A percentile compares a stretch with the other conserved stretches of the same genome.
Evolutionary conservation across 1,284 basidiomycete genomes (phyloP).

Genomic region (Violaceomyces palustris): DNA sequence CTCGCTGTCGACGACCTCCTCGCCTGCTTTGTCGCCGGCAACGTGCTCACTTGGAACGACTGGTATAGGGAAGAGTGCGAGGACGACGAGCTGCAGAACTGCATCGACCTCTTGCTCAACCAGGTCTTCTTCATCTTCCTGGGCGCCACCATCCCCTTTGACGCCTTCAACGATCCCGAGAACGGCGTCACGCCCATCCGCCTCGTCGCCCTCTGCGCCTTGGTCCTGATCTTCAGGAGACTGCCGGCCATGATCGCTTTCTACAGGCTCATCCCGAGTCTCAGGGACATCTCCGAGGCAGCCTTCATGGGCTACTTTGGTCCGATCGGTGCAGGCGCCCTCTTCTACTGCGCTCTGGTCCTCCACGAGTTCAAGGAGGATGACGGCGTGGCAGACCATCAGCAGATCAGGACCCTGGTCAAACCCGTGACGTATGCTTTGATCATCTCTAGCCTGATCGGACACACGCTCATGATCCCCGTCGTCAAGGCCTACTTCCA

Average conservation of each 20-base stretch:
- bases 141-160: slow-evolving; percentile 43
- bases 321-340: slow-evolving; percentile 54
- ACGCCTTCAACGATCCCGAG: slow-evolving; percentile 34
- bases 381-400: slow-evolving; percentile 2
- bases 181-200: slow-evolving; percentile 51
- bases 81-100: slow-evolving; percentile 43
- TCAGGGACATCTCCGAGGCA: slow-evolving; percentile 43
- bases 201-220: slow-evolving; percentile 53
- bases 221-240: slow-evolving; percentile 54
- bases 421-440: slow-evolving; percentile 40
- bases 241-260: slow-evolving; percentile 45
- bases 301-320: slow-evolving; percentile 54
- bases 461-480: slow-evolving; percentile 38
- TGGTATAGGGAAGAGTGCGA: slow-evolving; percentile 45
- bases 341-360: slow-evolving; percentile 33
- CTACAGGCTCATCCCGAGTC: slow-evolving; percentile 44
- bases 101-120: slow-evolving; percentile 40
- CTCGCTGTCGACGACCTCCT: slow-evolving; percentile 40
- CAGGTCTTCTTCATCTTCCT: slow-evolving; percentile 53
- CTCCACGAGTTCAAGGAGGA: slow-evolving; percentile 30
- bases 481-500: slow-evolving; percentile 31
- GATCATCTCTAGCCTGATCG: slow-evolving; percentile 30
- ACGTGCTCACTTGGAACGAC: slow-evolving; percentile 42
- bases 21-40: slow-evolving; percentile 41
- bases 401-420: slow-evolving; percentile 4